A percentile compares a stretch with the other conserved stretches of the same genome.
Evolutionary conservation across 2,329 filamentous ascomycete species (phyloP).

Genomic region (Fonsecaea pedrosoi): DNA sequence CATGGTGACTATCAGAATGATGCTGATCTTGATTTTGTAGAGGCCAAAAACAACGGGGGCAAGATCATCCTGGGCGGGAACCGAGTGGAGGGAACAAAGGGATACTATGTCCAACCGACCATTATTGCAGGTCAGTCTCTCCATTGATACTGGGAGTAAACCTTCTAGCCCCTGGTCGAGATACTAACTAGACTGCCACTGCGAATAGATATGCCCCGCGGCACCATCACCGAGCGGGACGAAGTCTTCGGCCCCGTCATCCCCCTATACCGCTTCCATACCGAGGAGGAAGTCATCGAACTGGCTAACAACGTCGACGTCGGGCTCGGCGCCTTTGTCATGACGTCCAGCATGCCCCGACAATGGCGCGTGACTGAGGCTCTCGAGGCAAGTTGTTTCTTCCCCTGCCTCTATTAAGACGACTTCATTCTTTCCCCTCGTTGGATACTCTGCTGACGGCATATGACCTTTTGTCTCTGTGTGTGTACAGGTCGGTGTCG

Average conservation of each 20-base stretch:
- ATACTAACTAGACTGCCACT: neutral
- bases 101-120: slow-evolving; percentile 37
- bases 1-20: neutral
- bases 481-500: slow-evolving; percentile 73
- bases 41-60: slow-evolving; percentile 39
- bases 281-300: slow-evolving; percentile 65
- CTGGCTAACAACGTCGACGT: slow-evolving; percentile 61
- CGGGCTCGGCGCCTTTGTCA: slow-evolving; percentile 65
- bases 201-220: slow-evolving; percentile 30
- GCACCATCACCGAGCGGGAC: slow-evolving; percentile 54
- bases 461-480: neutral
- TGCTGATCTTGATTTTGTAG: slow-evolving; percentile 14
- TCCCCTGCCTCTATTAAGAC: too few relatives aligned
- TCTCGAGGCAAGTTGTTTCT: slow-evolving; percentile 69
- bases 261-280: slow-evolving; percentile 50
- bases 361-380: slow-evolving; percentile 70
- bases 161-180: neutral
- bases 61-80: slow-evolving; percentile 40
- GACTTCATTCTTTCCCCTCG: slow-evolving; percentile 53
- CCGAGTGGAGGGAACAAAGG: slow-evolving; percentile 46
- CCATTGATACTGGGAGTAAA: neutral
- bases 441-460: neutral
- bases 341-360: slow-evolving; percentile 56
- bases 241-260: slow-evolving; percentile 62
- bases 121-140: slow-evolving; percentile 28